These are phyloP conservation scores for Lactifluus volemus DNA, from an alignment of 768 basidiomycete species.

Conservation along the genomic window DNA sequence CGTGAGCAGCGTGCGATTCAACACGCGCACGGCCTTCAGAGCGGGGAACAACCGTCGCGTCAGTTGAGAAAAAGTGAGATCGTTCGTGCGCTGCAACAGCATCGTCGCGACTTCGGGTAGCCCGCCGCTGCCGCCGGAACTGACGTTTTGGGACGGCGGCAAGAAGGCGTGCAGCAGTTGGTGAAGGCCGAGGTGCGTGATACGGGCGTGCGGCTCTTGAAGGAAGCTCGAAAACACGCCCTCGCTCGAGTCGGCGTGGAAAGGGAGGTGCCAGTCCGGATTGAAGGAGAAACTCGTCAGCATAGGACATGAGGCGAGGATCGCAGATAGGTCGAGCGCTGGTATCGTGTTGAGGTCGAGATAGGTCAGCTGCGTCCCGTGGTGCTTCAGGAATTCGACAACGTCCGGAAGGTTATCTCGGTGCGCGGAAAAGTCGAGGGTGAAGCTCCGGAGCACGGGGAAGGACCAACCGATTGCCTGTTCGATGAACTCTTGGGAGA, in stretches of 20 bases:
- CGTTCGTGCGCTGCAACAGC: slow-evolving; percentile 45
- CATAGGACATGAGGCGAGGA: slow-evolving; percentile 56
- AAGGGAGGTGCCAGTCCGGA: slow-evolving; percentile 55
- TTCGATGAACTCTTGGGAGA: slow-evolving; percentile 57
- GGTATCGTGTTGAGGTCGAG: slow-evolving; percentile 59
- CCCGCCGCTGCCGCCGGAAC: slow-evolving; percentile 31
- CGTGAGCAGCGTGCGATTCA: slow-evolving; percentile 46
- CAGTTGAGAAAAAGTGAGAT: slow-evolving; percentile 54
- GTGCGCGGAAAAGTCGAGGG: slow-evolving; percentile 43
- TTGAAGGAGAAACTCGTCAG: slow-evolving; percentile 64
- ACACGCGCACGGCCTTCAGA: slow-evolving; percentile 47
- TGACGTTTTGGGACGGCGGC: slow-evolving; percentile 36
- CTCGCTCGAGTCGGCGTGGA: slow-evolving; percentile 19
- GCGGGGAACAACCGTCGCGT: slow-evolving; percentile 49
- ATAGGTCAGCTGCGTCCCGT: slow-evolving; percentile 49
- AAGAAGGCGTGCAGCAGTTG: slow-evolving; percentile 64
- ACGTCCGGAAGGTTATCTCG: slow-evolving; percentile 49
- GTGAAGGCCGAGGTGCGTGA: slow-evolving; percentile 59
- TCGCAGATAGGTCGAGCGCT: slow-evolving; percentile 44
- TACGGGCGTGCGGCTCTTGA: slow-evolving; percentile 45
- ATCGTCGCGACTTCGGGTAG: slow-evolving; percentile 32
- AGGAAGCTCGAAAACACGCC: slow-evolving; percentile 16
- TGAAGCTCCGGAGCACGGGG: slow-evolving; percentile 48
- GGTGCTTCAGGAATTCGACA: slow-evolving; percentile 46
- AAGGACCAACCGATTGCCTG: slow-evolving; percentile 60